Evolutionary conservation across 2,329 filamentous ascomycete species (phyloP).

Genomic region (Aspergillus sp.): DNA sequence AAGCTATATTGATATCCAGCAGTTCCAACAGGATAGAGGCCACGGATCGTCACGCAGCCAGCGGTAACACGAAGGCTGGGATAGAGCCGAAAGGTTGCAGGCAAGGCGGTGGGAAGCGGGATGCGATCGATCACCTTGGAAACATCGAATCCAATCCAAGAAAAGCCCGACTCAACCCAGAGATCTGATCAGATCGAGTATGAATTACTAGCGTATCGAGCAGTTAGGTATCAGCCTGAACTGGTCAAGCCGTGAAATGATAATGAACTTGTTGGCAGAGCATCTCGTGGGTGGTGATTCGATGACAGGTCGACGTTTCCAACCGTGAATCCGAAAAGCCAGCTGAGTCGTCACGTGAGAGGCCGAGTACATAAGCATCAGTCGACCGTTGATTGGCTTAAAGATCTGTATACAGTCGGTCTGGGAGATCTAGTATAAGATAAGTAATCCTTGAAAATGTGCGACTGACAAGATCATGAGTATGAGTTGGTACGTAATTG

Average conservation of each 20-base stretch:
- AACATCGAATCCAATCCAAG: constrained; percentile 3
- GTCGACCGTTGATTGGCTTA: not conserved
- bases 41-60: not conserved
- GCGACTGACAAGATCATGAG: too few species aligned
- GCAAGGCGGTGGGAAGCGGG: constrained; percentile 11
- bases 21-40: not conserved
- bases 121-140: constrained; percentile 10
- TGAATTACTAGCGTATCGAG: not conserved
- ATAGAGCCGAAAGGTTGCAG: not conserved
- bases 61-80: constrained; percentile 3
- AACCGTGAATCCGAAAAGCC: not conserved
- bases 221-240: not conserved
- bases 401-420: not conserved
- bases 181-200: too few species aligned
- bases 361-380: not conserved
- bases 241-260: not conserved
- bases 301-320: constrained; percentile 21
- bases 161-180: constrained; percentile 1
- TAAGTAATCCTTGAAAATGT: too few species aligned
- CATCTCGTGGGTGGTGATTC: constrained; percentile 15
- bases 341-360: not conserved
- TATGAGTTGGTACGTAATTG: too few species aligned
- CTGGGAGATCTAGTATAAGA: too few species aligned
- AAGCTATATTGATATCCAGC: not conserved
- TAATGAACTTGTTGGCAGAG: constrained; percentile 7